Percentiles rank a stretch among this genome's conserved stretches.
phyloP scores from a whole-genome alignment of 805 yeast species.

The Pichia scutulata region DNA sequence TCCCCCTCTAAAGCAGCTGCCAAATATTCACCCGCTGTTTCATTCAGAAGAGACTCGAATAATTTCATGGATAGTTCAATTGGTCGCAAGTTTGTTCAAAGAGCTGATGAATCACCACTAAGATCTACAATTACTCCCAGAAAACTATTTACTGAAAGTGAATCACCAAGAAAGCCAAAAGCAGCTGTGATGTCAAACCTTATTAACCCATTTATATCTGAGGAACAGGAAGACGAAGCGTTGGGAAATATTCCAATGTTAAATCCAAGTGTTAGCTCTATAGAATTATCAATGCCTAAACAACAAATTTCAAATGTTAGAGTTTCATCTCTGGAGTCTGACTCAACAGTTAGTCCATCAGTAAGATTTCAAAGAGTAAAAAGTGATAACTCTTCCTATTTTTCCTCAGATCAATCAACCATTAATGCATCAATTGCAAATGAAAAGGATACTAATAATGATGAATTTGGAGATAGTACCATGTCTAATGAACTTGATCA shows the following conservation, averaged over 20 bases:
- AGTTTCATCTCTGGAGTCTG: slow-evolving; percentile 15
- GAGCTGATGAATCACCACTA: slow-evolving; percentile 26
- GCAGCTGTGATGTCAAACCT: slow-evolving; percentile 42
- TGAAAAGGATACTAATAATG: slow-evolving; percentile 14
- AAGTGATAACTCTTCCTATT: slow-evolving; percentile 14
- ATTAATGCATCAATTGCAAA: slow-evolving; percentile 8
- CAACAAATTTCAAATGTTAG: slow-evolving; percentile 14
- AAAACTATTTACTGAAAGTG: slow-evolving; percentile 58
- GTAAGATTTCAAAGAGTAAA: slow-evolving; percentile 13
- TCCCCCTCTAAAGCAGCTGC: slow-evolving; percentile 32
- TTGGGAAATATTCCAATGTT: slow-evolving; percentile 20
- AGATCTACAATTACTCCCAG: slow-evolving; percentile 39
- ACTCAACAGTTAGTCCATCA: slow-evolving; percentile 9
- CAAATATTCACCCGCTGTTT: slow-evolving; percentile 38
- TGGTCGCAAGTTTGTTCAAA: slow-evolving; percentile 32
- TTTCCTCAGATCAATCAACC: slow-evolving; percentile 17
- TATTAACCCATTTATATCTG: slow-evolving; percentile 39
- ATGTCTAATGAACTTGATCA: slow-evolving; percentile 9
- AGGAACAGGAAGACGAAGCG: slow-evolving; percentile 29
- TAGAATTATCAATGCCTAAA: slow-evolving; percentile 6
- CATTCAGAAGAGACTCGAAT: slow-evolving; percentile 27
- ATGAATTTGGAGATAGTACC: slow-evolving; percentile 6
- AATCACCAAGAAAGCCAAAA: slow-evolving; percentile 60
- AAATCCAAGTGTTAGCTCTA: slow-evolving; percentile 11
- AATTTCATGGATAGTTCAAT: slow-evolving; percentile 26